Evolutionary conservation across 2,329 filamentous ascomycete species (phyloP).

Genomic region (Paraphoma sp.): DNA sequence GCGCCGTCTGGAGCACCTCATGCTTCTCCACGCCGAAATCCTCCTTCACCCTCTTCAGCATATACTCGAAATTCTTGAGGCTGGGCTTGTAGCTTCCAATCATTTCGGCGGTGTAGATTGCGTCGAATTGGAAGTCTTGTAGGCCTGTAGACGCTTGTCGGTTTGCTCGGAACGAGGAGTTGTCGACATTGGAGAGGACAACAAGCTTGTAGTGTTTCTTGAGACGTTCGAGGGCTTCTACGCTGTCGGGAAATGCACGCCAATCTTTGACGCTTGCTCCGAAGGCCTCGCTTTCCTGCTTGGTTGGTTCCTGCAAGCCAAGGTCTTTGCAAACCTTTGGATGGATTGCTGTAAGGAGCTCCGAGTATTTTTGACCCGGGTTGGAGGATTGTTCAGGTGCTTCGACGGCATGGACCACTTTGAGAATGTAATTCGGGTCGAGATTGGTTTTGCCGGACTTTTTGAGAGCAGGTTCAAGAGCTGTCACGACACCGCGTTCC

Average conservation of each 20-base stretch:
- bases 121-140: constrained; percentile 64
- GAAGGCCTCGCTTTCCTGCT: constrained; percentile 56
- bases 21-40: constrained; percentile 64
- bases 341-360: constrained; percentile 62
- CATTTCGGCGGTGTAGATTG: constrained; percentile 72
- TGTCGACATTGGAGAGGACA: constrained; percentile 67
- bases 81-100: constrained; percentile 76
- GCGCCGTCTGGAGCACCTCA: constrained; percentile 71
- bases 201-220: constrained; percentile 63
- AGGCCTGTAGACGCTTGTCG: constrained; percentile 55
- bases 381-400: constrained; percentile 58
- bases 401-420: constrained; percentile 57
- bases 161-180: constrained; percentile 58
- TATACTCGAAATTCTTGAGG: constrained; percentile 68
- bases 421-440: constrained; percentile 38
- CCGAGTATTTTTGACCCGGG: constrained; percentile 66
- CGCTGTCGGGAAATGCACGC: constrained; percentile 65
- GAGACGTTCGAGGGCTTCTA: constrained; percentile 60
- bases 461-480: constrained; percentile 60
- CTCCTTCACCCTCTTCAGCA: constrained; percentile 61
- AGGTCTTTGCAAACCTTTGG: constrained; percentile 56
- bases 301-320: constrained; percentile 45
- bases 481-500: constrained; percentile 68
- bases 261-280: constrained; percentile 61
- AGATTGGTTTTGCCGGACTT: constrained; percentile 28